Base-by-base conservation (phyloP, 148 eudicot genomes). In the Mesembryanthemum crystallinum region DNA sequence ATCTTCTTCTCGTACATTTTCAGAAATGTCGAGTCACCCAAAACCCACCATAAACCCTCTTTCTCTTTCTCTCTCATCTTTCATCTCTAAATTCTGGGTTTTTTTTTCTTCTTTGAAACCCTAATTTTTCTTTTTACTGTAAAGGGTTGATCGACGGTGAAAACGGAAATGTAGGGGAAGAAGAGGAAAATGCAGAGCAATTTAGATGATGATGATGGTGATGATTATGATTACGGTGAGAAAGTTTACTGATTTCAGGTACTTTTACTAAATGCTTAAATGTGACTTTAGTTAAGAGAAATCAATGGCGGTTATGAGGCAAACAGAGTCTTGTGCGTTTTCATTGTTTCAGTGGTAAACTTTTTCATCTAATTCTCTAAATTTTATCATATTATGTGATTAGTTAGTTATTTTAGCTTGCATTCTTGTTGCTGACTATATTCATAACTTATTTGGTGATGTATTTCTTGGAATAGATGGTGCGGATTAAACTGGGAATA, bases 381-480 rank as follows among this genome's bases (percentile, higher is more conserved):
- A 15, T 7, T 13, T 52, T 52, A 32, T 75, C 70, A 30, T 15
- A 37, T 52, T 24, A 21, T 57, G 54, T 55, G 72, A 47, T n/a
- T 39, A 28, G n/a, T n/a, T n/a, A n/a, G n/a, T n/a, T n/a, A n/a
- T n/a, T 13, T 75, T 66, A 66, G 33, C 18, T 59, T 32, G 4
- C 20, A 45, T 43, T 45, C 18, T 14, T 28, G 20, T 30, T 25
- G 63, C 12, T 58, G 28, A 24, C 25, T 23, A 27, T 58, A 17
- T 7, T 10, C 63, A 28, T 21, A 1, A 23, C 79, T 63, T 64
- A 76, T 65, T 64, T 71, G 39, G 49, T 18, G 32, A 37, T 58
- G 45, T 7, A n/a, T 43, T 63, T 78, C 23, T 61, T 55, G 68
- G 20, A 72, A 42, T 77, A 92, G 97, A 92, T 80, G 97, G 94